A percentile compares a stretch with the other conserved stretches of the same genome.
These are phyloP conservation scores for Cystobasidium onofrii DNA, from an alignment of 768 basidiomycete species.

Conservation along the genomic window DNA sequence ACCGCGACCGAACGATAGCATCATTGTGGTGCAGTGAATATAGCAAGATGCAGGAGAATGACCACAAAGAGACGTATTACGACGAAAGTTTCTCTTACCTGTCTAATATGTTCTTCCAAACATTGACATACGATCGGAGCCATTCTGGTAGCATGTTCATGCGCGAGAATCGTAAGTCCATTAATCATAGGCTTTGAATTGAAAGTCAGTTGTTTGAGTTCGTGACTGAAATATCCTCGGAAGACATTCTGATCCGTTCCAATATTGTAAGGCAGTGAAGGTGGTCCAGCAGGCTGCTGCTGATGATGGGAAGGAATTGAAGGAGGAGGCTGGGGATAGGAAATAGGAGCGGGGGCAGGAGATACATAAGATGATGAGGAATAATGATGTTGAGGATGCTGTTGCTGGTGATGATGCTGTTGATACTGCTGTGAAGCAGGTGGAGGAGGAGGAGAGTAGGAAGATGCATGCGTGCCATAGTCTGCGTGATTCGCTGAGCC, in stretches of 20 bases:
- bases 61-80: too few relatives aligned
- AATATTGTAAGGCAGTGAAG: constrained; percentile 27
- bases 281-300: constrained; percentile 33
- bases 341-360: constrained; percentile 5
- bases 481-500: not conserved
- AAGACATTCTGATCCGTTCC: constrained; percentile 58
- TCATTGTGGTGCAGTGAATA: too few relatives aligned
- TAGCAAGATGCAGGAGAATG: too few relatives aligned
- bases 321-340: constrained; percentile 14
- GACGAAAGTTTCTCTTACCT: constrained; percentile 29
- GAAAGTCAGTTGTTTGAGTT: constrained; percentile 73
- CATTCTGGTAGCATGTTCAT: constrained; percentile 65
- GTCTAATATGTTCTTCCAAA: constrained; percentile 51
- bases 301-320: not conserved
- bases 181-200: constrained; percentile 95
- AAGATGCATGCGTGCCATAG: not conserved
- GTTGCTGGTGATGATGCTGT: constrained; percentile 8
- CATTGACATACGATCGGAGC: constrained; percentile 71
- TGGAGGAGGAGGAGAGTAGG: not conserved
- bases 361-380: constrained; percentile 22
- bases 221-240: constrained; percentile 65
- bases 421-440: too few relatives aligned
- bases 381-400: constrained; percentile 7
- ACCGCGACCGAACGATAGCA: not conserved
- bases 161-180: constrained; percentile 80